Evolutionary conservation across 1,139 yeast species (phyloP).

Genomic region (Magnusiomyces sp.): DNA sequence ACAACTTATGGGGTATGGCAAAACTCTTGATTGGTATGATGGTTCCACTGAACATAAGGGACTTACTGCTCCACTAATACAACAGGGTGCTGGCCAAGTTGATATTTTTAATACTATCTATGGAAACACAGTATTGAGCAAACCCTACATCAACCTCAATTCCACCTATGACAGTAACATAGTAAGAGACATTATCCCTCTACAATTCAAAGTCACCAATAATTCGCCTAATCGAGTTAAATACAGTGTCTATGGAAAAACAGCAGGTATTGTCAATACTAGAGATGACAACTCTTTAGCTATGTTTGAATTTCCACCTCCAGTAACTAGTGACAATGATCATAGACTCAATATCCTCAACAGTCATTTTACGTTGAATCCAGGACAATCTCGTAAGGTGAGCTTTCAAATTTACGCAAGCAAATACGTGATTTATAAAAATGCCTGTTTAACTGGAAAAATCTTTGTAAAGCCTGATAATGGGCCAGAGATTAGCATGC

Average conservation of each 20-base stretch:
- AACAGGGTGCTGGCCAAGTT: constrained; percentile 27
- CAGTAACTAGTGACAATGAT: not conserved
- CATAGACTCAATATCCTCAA: not conserved
- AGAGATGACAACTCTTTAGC: not conserved
- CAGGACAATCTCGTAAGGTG: constrained; percentile 4
- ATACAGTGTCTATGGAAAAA: constrained; percentile 12
- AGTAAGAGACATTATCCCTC: constrained; percentile 11
- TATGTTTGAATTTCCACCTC: constrained; percentile 6
- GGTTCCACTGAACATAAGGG: constrained; percentile 5
- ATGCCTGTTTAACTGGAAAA: constrained; percentile 8
- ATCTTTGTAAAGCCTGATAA: constrained; percentile 3
- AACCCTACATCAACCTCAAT: constrained; percentile 16
- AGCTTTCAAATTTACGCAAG: constrained; percentile 1
- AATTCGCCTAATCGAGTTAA: constrained; percentile 11
- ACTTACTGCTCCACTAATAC: constrained; percentile 16
- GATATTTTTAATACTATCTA: constrained; percentile 33
- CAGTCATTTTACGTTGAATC: not conserved
- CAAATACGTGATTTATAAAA: not conserved
- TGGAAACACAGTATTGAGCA: constrained; percentile 22
- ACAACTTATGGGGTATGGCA: constrained; percentile 14
- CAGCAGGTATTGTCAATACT: constrained; percentile 6
- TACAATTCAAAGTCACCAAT: constrained; percentile 15
- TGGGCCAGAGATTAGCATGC: constrained; percentile 9
- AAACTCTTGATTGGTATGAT: constrained; percentile 11
- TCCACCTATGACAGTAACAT: constrained; percentile 17